phyloP scores from a whole-genome alignment of 164 flowering plant genomes.

The Liriodendron chinense region DNA sequence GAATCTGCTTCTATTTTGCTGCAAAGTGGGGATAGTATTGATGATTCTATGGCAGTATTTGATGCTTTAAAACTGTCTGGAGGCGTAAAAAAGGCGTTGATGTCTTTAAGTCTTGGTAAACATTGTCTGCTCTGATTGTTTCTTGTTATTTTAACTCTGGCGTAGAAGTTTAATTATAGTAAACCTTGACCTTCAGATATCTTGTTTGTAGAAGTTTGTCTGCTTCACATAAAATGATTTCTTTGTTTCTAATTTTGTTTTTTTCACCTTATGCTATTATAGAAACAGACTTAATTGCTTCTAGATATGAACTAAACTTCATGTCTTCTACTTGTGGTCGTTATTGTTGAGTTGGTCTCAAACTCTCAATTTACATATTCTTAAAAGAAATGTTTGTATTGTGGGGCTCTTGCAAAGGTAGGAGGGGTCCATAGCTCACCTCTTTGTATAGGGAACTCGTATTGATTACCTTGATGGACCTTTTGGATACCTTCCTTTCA shows the following conservation, averaged over 20 bases:
- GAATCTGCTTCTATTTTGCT: constrained; percentile 59
- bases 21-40: constrained; percentile 65
- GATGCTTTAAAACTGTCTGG: constrained; percentile 69
- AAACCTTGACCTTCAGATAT: constrained; percentile 2
- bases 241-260: not conserved
- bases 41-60: constrained; percentile 78
- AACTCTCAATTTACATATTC: not conserved
- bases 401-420: no score
- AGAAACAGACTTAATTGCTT: not conserved
- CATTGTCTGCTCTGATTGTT: not conserved
- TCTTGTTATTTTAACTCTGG: not conserved
- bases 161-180: not conserved
- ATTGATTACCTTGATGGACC: not conserved
- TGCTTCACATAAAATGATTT: not conserved
- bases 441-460: not conserved
- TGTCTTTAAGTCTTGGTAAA: constrained; percentile 80
- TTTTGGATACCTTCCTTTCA: no score
- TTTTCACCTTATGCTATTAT: not conserved
- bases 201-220: not conserved
- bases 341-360: not conserved
- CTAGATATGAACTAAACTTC: not conserved
- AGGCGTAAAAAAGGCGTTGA: constrained; percentile 65
- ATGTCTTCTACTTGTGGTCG: not conserved
- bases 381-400: not conserved
- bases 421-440: not conserved